Evolutionary conservation across 306 rosid genomes (phyloP), one percentile per base, ranked within the genome.

Genomic region (Quercus ilex): DNA sequence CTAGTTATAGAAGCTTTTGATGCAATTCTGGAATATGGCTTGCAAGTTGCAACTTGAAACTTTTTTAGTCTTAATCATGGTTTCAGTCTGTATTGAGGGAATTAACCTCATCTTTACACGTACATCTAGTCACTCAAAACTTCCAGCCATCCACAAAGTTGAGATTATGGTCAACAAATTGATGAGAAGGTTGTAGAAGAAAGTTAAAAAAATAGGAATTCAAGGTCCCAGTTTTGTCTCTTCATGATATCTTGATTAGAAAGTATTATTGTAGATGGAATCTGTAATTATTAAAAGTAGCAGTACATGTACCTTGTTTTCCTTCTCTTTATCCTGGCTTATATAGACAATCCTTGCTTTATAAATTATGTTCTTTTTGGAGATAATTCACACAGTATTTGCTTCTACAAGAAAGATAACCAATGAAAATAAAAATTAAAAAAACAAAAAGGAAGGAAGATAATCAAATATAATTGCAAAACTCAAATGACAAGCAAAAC

Each of bases 21-120:
- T 71, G 77, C 73, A 76, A 46, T 72, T 83, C 79, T 76, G 78
- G 76, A 81, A 69, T 26, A 6, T 46, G 77, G 71, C 26, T 69
- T 43, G 26, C 56, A 62, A 51, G 49, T 78, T 80, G 82, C 56
- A 62, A 56, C 55, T 78, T 78, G 82, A 65, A 69, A 73, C 65
- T 52, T 74, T 71, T 67, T 73, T 26, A 73, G 58, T 78, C 38
- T 69, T 74, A 71, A 81, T 64, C 77, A 35, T 76, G 84, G 25
- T 69, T 70, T 63, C 84, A 79, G 5, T 78, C 73, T 80, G 68
- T 84, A 21, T 73, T 46, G 53, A 30, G 68, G 68, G 72, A 43
- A 68, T 13, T 57, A 52, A 80, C 69, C 84, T 63, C 74, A 77
- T 81, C 81, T 77, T 81, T 84, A 68, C 67, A 81, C 59, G 80